These are phyloP conservation scores for Colletotrichum scovillei DNA, from an alignment of 2,329 filamentous ascomycete species.

Conservation along the genomic window DNA sequence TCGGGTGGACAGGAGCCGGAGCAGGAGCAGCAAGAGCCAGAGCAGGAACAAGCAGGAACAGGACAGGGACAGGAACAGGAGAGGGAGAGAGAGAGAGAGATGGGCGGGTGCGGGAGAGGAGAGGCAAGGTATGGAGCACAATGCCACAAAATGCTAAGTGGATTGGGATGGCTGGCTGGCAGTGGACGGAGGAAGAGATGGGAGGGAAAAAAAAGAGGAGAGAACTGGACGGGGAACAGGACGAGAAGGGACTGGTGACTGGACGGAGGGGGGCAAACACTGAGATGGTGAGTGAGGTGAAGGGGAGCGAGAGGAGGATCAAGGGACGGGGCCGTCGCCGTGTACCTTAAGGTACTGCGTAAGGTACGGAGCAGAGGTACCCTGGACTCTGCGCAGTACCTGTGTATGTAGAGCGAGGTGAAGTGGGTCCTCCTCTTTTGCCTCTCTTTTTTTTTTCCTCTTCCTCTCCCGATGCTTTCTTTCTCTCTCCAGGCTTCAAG, in stretches of 20 bases:
- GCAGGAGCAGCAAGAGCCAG: constrained; percentile 14
- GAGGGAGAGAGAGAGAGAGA: neutral
- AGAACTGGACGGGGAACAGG: neutral
- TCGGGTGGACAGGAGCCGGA: constrained; percentile 25
- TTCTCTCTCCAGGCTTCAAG: neutral
- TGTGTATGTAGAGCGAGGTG: neutral
- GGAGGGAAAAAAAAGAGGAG: neutral
- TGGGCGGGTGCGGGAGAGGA: neutral
- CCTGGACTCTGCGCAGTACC: too few relatives aligned
- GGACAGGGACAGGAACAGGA: constrained; percentile 12
- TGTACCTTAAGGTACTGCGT: neutral
- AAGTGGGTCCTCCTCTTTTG: constrained; percentile 15
- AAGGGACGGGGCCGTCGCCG: constrained; percentile 22
- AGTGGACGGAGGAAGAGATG: neutral
- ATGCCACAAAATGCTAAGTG: neutral
- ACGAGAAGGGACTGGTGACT: constrained; percentile 10
- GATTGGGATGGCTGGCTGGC: neutral
- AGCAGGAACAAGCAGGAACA: constrained; percentile 13
- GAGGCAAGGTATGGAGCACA: constrained; percentile 8
- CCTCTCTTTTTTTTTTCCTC: neutral
- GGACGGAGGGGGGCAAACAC: neutral
- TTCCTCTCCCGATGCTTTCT: neutral
- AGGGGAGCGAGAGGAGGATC: constrained; percentile 1
- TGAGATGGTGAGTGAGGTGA: neutral
- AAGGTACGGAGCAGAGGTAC: too few relatives aligned